Evolutionary conservation across 345 rosid species (phyloP).

Genomic region (Schrenkiella parvula): DNA sequence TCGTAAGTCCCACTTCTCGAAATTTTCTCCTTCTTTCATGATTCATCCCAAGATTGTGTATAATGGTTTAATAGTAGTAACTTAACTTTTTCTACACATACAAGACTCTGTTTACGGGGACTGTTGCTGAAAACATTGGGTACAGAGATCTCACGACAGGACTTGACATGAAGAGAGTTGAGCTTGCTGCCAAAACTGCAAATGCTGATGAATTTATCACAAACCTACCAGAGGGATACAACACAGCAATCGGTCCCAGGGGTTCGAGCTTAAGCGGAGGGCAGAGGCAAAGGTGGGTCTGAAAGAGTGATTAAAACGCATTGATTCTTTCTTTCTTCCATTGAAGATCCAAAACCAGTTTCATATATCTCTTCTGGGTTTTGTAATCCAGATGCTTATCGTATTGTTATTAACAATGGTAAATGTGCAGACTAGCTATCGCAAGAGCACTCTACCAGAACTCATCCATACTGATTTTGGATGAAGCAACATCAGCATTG

Average conservation of each 20-base stretch:
- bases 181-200: slow-evolving; percentile 65
- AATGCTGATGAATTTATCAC: slow-evolving; percentile 88
- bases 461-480: slow-evolving; percentile 75
- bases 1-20: slow-evolving; percentile 42
- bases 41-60: neutral
- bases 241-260: slow-evolving; percentile 73
- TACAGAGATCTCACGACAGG: slow-evolving; percentile 61
- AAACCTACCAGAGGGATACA: slow-evolving; percentile 72
- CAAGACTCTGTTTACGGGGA: slow-evolving; percentile 87
- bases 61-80: slow-evolving; percentile 21
- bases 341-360: neutral
- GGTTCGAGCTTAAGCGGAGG: slow-evolving; percentile 95
- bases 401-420: neutral
- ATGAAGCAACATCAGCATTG: slow-evolving; percentile 97
- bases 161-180: slow-evolving; percentile 75
- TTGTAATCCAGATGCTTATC: neutral
- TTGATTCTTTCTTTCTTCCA: neutral
- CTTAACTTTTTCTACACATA: slow-evolving; percentile 1
- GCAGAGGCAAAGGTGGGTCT: slow-evolving; percentile 80
- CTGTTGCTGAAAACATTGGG: slow-evolving; percentile 94
- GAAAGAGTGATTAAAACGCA: neutral
- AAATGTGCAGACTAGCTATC: slow-evolving; percentile 69
- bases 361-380: neutral
- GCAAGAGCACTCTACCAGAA: slow-evolving; percentile 90
- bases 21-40: neutral